phyloP scores from a whole-genome alignment of 140 eudicot genomes.

The Stevia rebaudiana region DNA sequence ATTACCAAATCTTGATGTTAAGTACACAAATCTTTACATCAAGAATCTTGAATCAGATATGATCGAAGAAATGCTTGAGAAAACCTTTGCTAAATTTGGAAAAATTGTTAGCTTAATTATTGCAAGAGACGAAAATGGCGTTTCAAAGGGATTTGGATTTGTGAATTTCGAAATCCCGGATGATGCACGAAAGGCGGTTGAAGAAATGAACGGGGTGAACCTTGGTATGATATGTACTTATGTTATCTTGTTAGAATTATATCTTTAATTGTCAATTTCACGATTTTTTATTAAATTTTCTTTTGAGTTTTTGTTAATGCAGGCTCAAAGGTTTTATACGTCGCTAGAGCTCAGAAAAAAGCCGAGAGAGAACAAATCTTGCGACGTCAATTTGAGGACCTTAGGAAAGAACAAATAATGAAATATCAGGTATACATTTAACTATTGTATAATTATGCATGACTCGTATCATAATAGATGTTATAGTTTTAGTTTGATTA shows the following conservation, averaged over 20 bases:
- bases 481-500: not conserved
- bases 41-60: conserved; percentile 65
- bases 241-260: conserved; percentile 8
- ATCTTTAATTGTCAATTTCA: not conserved
- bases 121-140: conserved; percentile 59
- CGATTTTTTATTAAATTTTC: not conserved
- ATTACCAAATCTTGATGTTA: conserved; percentile 35
- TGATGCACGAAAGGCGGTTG: conserved; percentile 62
- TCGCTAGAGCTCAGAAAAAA: conserved; percentile 85
- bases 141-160: conserved; percentile 87
- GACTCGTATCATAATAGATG: not conserved
- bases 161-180: conserved; percentile 72
- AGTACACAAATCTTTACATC: conserved; percentile 65
- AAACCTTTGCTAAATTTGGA: conserved; percentile 63
- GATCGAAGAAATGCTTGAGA: conserved; percentile 52
- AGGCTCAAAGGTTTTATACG: conserved; percentile 78
- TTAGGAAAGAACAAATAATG: conserved; percentile 59
- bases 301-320: not conserved
- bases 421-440: conserved; percentile 51
- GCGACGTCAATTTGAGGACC: conserved; percentile 66
- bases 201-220: conserved; percentile 58
- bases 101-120: conserved; percentile 65
- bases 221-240: conserved; percentile 41
- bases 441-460: not conserved
- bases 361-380: conserved; percentile 70